These are phyloP conservation scores for Botrytis porri DNA, from an alignment of 2,329 filamentous ascomycete species.

Conservation along the genomic window DNA sequence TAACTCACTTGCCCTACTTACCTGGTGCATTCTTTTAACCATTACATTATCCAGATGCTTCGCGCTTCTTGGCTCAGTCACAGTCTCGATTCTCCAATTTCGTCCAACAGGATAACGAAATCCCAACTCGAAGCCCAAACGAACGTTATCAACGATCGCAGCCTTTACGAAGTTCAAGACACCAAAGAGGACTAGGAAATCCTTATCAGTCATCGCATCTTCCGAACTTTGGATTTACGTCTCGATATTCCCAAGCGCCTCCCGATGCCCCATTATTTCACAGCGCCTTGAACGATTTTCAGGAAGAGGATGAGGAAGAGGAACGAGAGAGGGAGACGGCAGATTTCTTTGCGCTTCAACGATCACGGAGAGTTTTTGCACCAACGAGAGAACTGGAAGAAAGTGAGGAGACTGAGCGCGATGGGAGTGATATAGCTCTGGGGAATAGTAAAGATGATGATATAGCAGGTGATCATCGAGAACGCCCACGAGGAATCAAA, in stretches of 20 bases:
- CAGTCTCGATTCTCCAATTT: slow-evolving; percentile 82
- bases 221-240: slow-evolving; percentile 74
- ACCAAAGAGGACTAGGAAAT: slow-evolving; percentile 52
- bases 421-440: slow-evolving; percentile 56
- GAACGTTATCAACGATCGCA: slow-evolving; percentile 35
- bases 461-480: slow-evolving; percentile 46
- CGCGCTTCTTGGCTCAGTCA: slow-evolving; percentile 92
- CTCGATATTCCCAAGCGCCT: slow-evolving; percentile 62
- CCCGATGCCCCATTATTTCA: slow-evolving; percentile 93
- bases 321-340: slow-evolving; percentile 87
- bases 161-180: slow-evolving; percentile 30
- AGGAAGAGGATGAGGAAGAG: slow-evolving; percentile 89
- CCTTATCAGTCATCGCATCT: slow-evolving; percentile 79
- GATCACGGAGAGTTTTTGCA: slow-evolving; percentile 84
- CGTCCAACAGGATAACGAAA: slow-evolving; percentile 52
- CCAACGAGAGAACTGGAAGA: slow-evolving; percentile 73
- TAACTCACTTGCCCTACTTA: background rate
- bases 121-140: slow-evolving; percentile 38
- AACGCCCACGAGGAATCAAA: slow-evolving; percentile 50
- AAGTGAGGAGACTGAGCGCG: slow-evolving; percentile 78
- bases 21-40: slow-evolving; percentile 19
- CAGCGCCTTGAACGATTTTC: slow-evolving; percentile 83
- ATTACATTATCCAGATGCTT: slow-evolving; percentile 62
- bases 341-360: slow-evolving; percentile 89
- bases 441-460: slow-evolving; percentile 51